Conservation (phyloP, 2,329 filamentous ascomycete genomes). For the Dactylella cylindrospora region DNA sequence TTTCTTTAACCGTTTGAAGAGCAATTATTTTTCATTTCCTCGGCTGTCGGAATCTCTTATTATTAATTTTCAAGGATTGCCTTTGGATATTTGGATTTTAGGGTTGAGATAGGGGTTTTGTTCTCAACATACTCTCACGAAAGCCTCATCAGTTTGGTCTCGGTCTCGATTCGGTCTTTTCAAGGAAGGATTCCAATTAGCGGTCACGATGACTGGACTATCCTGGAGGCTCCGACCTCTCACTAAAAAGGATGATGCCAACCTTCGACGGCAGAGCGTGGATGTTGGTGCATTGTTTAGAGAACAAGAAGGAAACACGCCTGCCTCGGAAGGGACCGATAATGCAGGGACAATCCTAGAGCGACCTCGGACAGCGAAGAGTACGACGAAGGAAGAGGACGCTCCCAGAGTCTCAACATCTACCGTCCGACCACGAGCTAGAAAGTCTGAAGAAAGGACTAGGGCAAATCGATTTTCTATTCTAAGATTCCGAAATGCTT, state of each 20-base stretch:
- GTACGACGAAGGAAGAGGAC: constrained; percentile 10
- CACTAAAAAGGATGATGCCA: constrained; percentile 27
- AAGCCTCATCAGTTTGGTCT: too few relatives aligned
- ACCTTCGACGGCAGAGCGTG: constrained; percentile 38
- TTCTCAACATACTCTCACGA: too few relatives aligned
- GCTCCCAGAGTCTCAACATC: constrained; percentile 33
- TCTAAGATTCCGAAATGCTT: constrained; percentile 48
- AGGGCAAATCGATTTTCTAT: constrained; percentile 43
- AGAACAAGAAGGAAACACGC: constrained; percentile 34
- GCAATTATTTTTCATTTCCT: too few relatives aligned
- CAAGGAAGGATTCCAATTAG: too few relatives aligned
- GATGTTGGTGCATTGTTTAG: constrained; percentile 42
- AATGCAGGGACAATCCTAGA: constrained; percentile 7
- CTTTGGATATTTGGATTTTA: too few relatives aligned
- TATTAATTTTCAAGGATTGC: too few relatives aligned
- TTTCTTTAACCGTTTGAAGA: too few relatives aligned
- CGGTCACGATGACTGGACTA: constrained; percentile 36
- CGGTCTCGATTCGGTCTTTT: too few relatives aligned
- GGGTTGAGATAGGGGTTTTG: too few relatives aligned
- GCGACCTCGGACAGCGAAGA: constrained; percentile 30
- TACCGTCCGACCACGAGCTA: constrained; percentile 29
- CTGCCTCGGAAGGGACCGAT: constrained; percentile 13
- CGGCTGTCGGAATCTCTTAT: too few relatives aligned
- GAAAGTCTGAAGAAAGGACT: constrained; percentile 37
- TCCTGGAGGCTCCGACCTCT: constrained; percentile 40